Conservation (phyloP, 192 early-diverging fungal genomes). For the Backusella luteola region DNA sequence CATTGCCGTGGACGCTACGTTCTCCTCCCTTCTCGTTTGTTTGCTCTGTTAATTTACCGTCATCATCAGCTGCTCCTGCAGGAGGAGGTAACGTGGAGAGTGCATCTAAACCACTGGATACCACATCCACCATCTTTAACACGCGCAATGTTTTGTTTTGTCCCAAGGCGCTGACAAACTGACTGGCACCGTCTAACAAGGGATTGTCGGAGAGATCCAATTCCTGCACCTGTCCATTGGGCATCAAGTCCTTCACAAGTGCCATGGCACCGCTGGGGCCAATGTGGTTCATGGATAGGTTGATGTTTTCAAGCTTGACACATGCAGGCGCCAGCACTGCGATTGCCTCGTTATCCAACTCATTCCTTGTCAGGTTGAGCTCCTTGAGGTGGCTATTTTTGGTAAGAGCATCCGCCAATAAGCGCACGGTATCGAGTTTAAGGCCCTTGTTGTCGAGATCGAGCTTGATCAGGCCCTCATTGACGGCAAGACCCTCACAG, state of each 20-base stretch:
- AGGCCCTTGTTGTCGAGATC: constrained; percentile 59
- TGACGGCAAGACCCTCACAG: constrained; percentile 44
- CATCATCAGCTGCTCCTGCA: constrained; percentile 26
- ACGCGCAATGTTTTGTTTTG: constrained; percentile 30
- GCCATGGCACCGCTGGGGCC: constrained; percentile 24
- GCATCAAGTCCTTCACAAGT: constrained; percentile 26
- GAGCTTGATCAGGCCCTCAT: constrained; percentile 39
- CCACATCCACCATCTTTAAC: constrained; percentile 38
- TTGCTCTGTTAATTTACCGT: constrained; percentile 19
- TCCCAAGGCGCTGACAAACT: constrained; percentile 35
- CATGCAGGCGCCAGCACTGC: constrained; percentile 25
- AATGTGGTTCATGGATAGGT: constrained; percentile 44
- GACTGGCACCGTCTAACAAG: constrained; percentile 38
- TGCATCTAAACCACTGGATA: constrained; percentile 5
- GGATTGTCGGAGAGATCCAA: constrained; percentile 52
- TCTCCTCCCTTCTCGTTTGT: constrained; percentile 18
- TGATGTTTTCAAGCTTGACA: constrained; percentile 28
- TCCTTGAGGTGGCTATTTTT: constrained; percentile 32
- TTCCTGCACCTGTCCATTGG: constrained; percentile 20
- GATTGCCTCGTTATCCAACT: constrained; percentile 39
- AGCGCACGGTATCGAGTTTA: neutral
- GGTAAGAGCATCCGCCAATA: constrained; percentile 24
- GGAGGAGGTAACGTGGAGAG: constrained; percentile 36
- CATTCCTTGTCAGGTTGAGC: constrained; percentile 45
- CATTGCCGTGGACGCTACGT: constrained; percentile 36